A percentile compares a stretch with the other conserved stretches of the same genome.
These are phyloP conservation scores for Penicillium waksmanii DNA, from an alignment of 495 filamentous ascomycete genomes.

Conservation along the genomic window DNA sequence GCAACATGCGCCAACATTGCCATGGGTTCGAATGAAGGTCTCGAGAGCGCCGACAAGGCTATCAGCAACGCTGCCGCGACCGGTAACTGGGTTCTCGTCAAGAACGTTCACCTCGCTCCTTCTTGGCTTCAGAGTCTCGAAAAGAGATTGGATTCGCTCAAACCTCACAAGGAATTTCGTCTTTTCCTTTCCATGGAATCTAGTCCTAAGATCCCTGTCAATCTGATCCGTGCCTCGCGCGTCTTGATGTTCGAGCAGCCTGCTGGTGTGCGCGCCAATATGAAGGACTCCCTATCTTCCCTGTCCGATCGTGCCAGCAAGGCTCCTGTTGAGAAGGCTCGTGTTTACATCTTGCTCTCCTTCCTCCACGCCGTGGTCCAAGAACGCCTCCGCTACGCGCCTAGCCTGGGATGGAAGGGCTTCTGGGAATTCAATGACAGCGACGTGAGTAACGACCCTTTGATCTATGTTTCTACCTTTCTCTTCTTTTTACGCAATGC, in stretches of 20 bases:
- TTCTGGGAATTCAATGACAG: constrained; percentile 99
- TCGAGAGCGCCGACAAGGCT: constrained; percentile 91
- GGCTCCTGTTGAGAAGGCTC: constrained; percentile 85
- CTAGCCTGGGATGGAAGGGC: constrained; percentile 94
- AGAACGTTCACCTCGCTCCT: constrained; percentile 97
- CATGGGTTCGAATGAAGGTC: constrained; percentile 96
- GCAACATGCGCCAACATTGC: constrained; percentile 92
- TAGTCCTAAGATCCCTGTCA: constrained; percentile 95
- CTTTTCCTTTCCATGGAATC: constrained; percentile 98
- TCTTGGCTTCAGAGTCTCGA: constrained; percentile 96
- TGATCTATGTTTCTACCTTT: neutral
- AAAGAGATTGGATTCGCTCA: constrained; percentile 93
- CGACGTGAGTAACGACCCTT: constrained; percentile 68
- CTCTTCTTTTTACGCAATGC: neutral
- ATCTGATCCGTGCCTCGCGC: constrained; percentile 87
- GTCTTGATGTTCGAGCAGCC: constrained; percentile 99
- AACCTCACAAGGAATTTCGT: constrained; percentile 91
- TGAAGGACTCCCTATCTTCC: constrained; percentile 94
- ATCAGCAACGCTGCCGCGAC: constrained; percentile 90
- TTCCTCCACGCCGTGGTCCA: constrained; percentile 97
- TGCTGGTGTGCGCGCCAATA: constrained; percentile 93
- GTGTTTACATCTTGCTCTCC: constrained; percentile 87
- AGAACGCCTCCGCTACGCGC: constrained; percentile 92
- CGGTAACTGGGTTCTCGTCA: constrained; percentile 95
- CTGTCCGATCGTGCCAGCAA: constrained; percentile 76